Evolutionary conservation across 179 eudicot species (phyloP).

Genomic region (Silene coronaria): DNA sequence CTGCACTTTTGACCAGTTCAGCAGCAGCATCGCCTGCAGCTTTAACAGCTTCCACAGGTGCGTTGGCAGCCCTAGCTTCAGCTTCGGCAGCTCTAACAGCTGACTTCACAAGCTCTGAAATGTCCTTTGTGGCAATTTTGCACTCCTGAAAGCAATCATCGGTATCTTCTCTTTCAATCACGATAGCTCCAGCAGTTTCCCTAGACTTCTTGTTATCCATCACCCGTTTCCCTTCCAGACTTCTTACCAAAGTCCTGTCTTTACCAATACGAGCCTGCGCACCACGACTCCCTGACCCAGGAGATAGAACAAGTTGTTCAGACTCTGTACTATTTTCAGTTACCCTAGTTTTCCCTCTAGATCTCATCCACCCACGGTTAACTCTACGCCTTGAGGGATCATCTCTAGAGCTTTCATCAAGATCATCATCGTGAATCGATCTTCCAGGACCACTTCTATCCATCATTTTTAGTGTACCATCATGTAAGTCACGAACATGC

Average conservation of each 20-base stretch:
- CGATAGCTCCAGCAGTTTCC: slow-evolving; percentile 33
- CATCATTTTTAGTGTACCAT: slow-evolving; percentile 40
- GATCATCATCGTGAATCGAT: slow-evolving; percentile 51
- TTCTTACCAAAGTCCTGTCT: slow-evolving; percentile 43
- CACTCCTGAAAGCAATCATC: slow-evolving; percentile 74
- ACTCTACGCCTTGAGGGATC: slow-evolving; percentile 52
- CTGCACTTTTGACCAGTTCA: slow-evolving; percentile 91
- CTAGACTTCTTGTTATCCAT: slow-evolving; percentile 41
- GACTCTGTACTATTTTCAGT: slow-evolving; percentile 44
- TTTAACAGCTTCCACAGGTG: slow-evolving; percentile 75
- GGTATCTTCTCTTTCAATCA: slow-evolving; percentile 59
- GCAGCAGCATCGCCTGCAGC: slow-evolving; percentile 99
- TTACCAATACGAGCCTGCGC: slow-evolving; percentile 44
- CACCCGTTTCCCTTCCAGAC: slow-evolving; percentile 40
- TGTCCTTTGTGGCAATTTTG: slow-evolving; percentile 74
- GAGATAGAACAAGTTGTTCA: slow-evolving; percentile 56
- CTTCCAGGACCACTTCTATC: slow-evolving; percentile 43
- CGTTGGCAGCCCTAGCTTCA: slow-evolving; percentile 89
- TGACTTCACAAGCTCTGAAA: slow-evolving; percentile 72
- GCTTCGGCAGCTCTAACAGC: slow-evolving; percentile 97
- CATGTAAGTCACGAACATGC: slow-evolving; percentile 47
- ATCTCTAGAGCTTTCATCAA: slow-evolving; percentile 51
- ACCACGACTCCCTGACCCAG: slow-evolving; percentile 60
- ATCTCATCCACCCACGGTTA: slow-evolving; percentile 42
- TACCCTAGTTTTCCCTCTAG: slow-evolving; percentile 50